phyloP scores from a whole-genome alignment of 2,329 filamentous ascomycete species.

The Monilinia fructigena region DNA sequence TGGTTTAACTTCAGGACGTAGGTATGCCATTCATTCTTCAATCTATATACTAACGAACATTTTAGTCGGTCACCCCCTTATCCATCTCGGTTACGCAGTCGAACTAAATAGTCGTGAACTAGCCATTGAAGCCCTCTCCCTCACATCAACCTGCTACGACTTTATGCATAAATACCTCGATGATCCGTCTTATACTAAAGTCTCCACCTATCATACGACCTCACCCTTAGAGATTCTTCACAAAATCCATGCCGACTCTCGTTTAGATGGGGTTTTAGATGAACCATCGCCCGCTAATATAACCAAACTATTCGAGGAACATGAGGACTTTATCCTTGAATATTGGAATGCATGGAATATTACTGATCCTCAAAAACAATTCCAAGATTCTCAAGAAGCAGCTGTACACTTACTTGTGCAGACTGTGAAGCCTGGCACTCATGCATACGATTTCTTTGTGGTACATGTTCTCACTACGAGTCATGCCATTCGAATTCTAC shows the following conservation, averaged over 20 bases:
- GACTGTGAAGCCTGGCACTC: conserved; percentile 55
- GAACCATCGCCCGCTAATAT: conserved; percentile 62
- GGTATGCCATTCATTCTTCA: conserved; percentile 43
- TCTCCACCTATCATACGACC: conserved; percentile 57
- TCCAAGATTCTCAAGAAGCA: conserved; percentile 67
- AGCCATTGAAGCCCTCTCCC: conserved; percentile 80
- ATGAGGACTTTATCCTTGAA: conserved; percentile 70
- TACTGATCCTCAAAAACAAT: conserved; percentile 67
- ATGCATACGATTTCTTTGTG: conserved; percentile 78
- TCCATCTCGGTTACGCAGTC: conserved; percentile 91
- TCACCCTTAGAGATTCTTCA: conserved; percentile 69
- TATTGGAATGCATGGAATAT: conserved; percentile 91
- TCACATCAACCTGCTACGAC: conserved; percentile 60
- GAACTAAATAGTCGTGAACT: conserved; percentile 83
- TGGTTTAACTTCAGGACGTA: conserved; percentile 75
- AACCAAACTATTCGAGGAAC: conserved; percentile 63
- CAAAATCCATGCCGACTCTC: conserved; percentile 65
- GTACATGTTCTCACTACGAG: conserved; percentile 80
- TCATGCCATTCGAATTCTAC: conserved; percentile 81
- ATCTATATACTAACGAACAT: conserved; percentile 16
- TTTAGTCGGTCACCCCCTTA: conserved; percentile 83
- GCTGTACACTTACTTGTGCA: conserved; percentile 62
- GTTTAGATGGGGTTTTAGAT: conserved; percentile 66
- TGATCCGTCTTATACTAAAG: conserved; percentile 66
- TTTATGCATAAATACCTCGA: conserved; percentile 68